These are phyloP conservation scores for Auricularia heimuer DNA, from an alignment of 768 basidiomycete species.

Conservation along the genomic window DNA sequence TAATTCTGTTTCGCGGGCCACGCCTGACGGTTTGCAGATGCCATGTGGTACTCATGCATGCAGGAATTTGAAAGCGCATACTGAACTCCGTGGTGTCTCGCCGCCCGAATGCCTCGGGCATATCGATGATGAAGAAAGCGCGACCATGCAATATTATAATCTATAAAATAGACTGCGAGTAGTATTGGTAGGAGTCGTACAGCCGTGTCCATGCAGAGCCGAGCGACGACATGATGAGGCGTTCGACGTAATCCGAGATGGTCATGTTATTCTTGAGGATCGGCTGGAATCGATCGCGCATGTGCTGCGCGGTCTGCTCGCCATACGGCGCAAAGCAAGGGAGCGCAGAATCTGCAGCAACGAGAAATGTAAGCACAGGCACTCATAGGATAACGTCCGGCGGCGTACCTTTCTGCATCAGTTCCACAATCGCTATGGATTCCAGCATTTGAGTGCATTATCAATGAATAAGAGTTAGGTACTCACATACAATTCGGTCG, in stretches of 20 bases:
- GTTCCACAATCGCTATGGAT: conserved; percentile 65
- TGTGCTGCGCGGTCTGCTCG: conserved; percentile 77
- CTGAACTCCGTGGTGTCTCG: neutral
- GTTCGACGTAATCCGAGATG: conserved; percentile 82
- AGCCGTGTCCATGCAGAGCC: conserved; percentile 92
- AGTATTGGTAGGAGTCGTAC: conserved; percentile 98
- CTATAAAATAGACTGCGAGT: conserved; percentile 79
- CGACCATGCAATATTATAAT: conserved; percentile 12
- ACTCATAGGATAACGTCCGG: too few relatives aligned
- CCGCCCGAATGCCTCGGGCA: neutral
- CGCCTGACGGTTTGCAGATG: conserved; percentile 25
- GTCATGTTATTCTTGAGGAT: conserved; percentile 66
- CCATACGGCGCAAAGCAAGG: conserved; percentile 89
- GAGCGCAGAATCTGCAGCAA: conserved; percentile 61
- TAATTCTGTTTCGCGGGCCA: conserved; percentile 6
- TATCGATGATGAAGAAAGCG: neutral
- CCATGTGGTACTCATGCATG: neutral
- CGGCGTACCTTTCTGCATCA: conserved; percentile 87
- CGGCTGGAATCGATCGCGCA: conserved; percentile 91
- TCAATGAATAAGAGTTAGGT: neutral
- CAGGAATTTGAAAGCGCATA: neutral
- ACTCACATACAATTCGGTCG: conserved; percentile 83
- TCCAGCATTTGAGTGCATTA: too few relatives aligned
- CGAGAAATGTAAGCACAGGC: conserved; percentile 3
- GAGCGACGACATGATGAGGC: conserved; percentile 79